phyloP scores from a whole-genome alignment of 345 rosid species.

The Sisymbrium altissimum region DNA sequence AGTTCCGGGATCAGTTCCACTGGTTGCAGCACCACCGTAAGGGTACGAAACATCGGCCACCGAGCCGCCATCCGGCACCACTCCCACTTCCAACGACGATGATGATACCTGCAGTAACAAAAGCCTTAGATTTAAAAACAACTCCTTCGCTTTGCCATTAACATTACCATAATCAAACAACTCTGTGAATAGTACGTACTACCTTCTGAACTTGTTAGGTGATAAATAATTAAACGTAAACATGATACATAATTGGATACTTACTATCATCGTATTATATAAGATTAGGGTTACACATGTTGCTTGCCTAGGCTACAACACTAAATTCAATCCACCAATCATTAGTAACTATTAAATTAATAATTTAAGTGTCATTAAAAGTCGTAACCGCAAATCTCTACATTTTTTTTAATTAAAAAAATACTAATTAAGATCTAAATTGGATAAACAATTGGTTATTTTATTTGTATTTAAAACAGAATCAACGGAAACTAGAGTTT shows the following conservation, averaged over 20 bases:
- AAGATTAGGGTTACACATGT: background rate
- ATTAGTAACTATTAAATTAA: constrained; percentile 18
- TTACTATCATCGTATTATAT: background rate
- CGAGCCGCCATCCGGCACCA: constrained; percentile 81
- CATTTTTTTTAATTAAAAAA: background rate
- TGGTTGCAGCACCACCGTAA: constrained; percentile 31
- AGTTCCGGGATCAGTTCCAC: constrained; percentile 42
- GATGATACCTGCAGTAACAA: constrained; percentile 63
- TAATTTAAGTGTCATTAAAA: background rate
- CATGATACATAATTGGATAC: background rate
- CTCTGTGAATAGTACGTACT: background rate
- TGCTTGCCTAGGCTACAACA: background rate
- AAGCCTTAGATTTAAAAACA: too few species aligned
- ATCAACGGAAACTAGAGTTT: background rate
- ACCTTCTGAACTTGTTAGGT: background rate
- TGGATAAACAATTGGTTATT: background rate
- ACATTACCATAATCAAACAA: background rate
- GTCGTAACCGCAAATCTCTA: background rate
- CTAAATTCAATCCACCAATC: constrained; percentile 3
- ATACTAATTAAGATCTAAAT: background rate
- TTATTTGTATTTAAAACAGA: background rate
- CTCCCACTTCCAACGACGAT: constrained; percentile 84
- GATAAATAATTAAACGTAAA: background rate
- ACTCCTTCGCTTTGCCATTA: background rate
- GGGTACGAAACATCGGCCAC: constrained; percentile 62